Percentiles rank a stretch among this genome's conserved stretches.
These are phyloP conservation scores for Pyrenopolyporus hunteri DNA, from an alignment of 495 filamentous ascomycete genomes.

Conservation along the genomic window DNA sequence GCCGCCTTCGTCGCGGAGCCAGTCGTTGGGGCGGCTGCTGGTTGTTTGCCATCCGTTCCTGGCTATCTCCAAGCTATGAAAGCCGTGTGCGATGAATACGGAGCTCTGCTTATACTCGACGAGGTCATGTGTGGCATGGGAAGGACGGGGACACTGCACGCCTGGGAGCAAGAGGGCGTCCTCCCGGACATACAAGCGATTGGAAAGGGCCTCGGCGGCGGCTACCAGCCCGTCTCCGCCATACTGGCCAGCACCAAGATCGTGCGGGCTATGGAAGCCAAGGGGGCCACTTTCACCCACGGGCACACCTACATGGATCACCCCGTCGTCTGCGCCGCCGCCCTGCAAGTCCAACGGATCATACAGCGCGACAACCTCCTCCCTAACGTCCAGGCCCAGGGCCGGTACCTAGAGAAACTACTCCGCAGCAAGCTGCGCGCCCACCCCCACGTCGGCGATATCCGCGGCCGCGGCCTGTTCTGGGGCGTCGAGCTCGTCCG, in stretches of 20 bases:
- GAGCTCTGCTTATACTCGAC: conserved; percentile 76
- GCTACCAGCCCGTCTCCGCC: conserved; percentile 62
- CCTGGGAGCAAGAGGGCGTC: conserved; percentile 68
- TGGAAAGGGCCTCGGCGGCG: conserved; percentile 67
- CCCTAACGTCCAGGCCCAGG: conserved; percentile 58
- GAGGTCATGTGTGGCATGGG: conserved; percentile 86
- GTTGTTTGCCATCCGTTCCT: conserved; percentile 67
- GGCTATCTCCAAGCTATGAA: conserved; percentile 76
- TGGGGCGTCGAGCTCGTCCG: conserved; percentile 66
- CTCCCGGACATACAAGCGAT: conserved; percentile 61
- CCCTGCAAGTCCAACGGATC: conserved; percentile 64
- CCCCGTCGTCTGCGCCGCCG: conserved; percentile 64
- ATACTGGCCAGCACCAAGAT: conserved; percentile 61
- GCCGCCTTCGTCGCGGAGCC: conserved; percentile 81
- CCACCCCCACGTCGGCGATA: conserved; percentile 66
- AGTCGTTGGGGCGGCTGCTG: conserved; percentile 65
- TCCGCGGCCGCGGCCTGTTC: conserved; percentile 68
- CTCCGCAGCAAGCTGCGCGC: conserved; percentile 51
- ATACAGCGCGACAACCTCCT: conserved; percentile 61
- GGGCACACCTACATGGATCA: conserved; percentile 70
- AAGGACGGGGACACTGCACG: conserved; percentile 68
- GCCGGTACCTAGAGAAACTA: conserved; percentile 52
- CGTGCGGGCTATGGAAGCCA: conserved; percentile 52
- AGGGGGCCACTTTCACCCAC: conserved; percentile 55
- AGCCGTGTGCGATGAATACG: conserved; percentile 70